Evolutionary conservation across 202 grass and related monocot genomes (phyloP), one percentile per base, ranked within the genome.

Genomic region (Zoysia matrella): DNA sequence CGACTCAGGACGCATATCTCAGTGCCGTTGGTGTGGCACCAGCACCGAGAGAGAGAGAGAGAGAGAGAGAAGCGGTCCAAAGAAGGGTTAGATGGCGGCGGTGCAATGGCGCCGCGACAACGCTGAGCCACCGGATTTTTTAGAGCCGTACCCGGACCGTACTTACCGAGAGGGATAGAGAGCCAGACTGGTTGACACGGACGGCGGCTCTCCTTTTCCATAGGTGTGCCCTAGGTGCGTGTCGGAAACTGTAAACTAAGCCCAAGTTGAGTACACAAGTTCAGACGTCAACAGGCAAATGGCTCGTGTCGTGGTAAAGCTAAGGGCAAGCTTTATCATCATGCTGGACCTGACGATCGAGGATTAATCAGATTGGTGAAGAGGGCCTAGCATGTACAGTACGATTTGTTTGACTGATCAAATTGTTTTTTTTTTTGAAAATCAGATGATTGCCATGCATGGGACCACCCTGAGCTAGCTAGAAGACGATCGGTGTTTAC

Each of bases 261-360:
- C 60, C 4, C 44, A 43, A 67, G 72, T 73, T 48, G 78, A 67
- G 42, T 86, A 78, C 74, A 86, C 6, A 78, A 89, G 74, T 49
- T 0, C 69, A 69, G 1, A 11, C 1, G 47, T 73, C 83, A 86
- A 15, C 83, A 68, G 68, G 79, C 83, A 64, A 82, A 76, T 47
- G 78, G 83, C 67, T 89, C 67, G 77, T 82, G 87, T 85, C 82
- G 77, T 56, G 67, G 78, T n/a, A n/a, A n/a, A n/a, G n/a, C 72
- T 61, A 72, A 69, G 18, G 52, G 44, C 16, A 8, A 74, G 39
- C 8, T 47, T 36, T 42, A 46, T 67, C 43, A 8, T 5, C n/a
- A 56, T 9, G 72, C 46, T 73, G 67, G 60, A 78, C 13, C 58
- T 74, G 73, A 65, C 67, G 13, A 54, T n/a, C n/a, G n/a, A n/a